Evolutionary conservation across 1,139 yeast genomes (phyloP).

Genomic region (Hansenula sp.): DNA sequence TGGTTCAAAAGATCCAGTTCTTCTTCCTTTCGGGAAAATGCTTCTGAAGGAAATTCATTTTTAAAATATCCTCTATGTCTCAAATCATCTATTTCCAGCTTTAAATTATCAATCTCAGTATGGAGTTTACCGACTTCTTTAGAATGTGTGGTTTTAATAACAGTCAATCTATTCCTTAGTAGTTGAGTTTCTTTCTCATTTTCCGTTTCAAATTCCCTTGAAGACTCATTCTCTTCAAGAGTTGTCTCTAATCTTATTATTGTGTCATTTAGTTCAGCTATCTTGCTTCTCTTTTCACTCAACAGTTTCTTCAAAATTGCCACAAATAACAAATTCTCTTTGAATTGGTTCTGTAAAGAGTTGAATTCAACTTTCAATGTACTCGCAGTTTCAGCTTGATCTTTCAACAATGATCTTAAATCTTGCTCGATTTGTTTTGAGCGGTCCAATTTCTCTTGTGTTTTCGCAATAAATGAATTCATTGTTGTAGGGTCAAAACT

Average conservation of each 20-base stretch:
- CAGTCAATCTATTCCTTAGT: conserved; percentile 18
- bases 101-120: conserved; percentile 16
- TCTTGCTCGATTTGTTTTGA: conserved; percentile 15
- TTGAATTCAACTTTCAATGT: conserved; percentile 13
- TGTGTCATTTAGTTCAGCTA: conserved; percentile 34
- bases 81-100: conserved; percentile 4
- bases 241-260: conserved; percentile 16
- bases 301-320: conserved; percentile 12
- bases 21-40: conserved; percentile 14
- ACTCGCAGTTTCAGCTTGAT: conserved; percentile 11
- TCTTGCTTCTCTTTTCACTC: conserved; percentile 21
- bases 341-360: conserved; percentile 10
- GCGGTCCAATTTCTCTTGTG: conserved; percentile 6
- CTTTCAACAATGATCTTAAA: conserved; percentile 8
- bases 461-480: background rate
- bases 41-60: conserved; percentile 8
- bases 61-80: background rate
- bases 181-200: conserved; percentile 21
- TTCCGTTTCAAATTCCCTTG: conserved; percentile 13
- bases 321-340: conserved; percentile 9
- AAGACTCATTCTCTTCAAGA: conserved; percentile 16
- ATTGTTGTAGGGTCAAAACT: background rate
- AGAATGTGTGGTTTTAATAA: conserved; percentile 18
- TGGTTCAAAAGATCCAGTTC: conserved; percentile 19
- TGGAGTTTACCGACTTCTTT: conserved; percentile 17